Evolutionary conservation across 83 land plant species (phyloP).

Genomic region (Diphasiastrum complanatum): DNA sequence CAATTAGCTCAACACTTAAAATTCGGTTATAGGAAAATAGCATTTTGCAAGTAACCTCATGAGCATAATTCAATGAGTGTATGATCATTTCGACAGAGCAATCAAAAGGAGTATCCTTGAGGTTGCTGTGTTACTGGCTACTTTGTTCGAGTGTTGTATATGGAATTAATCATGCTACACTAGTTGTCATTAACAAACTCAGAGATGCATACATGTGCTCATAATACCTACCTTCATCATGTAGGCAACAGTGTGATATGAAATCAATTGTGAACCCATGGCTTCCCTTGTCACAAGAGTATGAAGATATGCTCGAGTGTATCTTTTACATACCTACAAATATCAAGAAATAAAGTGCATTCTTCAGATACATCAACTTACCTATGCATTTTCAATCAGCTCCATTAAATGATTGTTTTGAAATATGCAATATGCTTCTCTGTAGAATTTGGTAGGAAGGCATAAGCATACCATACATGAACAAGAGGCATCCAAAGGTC

Average conservation of each 20-base stretch:
- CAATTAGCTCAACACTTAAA: too few species aligned
- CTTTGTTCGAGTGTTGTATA: neutral
- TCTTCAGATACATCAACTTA: too few species aligned
- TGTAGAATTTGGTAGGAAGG: neutral
- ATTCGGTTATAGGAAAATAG: too few species aligned
- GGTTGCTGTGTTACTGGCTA: too few species aligned
- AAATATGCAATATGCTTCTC: neutral
- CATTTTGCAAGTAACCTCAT: too few species aligned
- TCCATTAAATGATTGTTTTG: neutral
- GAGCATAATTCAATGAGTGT: too few species aligned
- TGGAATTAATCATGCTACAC: neutral
- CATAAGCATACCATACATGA: conserved; percentile 72
- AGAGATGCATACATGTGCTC: neutral
- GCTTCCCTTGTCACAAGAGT: conserved; percentile 92
- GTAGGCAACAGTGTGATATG: conserved; percentile 89
- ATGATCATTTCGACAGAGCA: too few species aligned
- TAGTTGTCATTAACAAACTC: conserved; percentile 5
- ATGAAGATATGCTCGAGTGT: conserved; percentile 90
- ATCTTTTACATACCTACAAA: conserved; percentile 81
- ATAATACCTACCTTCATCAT: conserved; percentile 76
- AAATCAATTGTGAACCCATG: conserved; percentile 88
- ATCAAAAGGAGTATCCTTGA: too few species aligned
- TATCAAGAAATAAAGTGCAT: neutral
- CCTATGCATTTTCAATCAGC: neutral
- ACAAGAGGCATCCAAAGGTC: conserved; percentile 86